Percentiles rank a stretch among this genome's conserved stretches.
Evolutionary conservation across 306 rosid species (phyloP).

Genomic region (Spatholobus suberectus): DNA sequence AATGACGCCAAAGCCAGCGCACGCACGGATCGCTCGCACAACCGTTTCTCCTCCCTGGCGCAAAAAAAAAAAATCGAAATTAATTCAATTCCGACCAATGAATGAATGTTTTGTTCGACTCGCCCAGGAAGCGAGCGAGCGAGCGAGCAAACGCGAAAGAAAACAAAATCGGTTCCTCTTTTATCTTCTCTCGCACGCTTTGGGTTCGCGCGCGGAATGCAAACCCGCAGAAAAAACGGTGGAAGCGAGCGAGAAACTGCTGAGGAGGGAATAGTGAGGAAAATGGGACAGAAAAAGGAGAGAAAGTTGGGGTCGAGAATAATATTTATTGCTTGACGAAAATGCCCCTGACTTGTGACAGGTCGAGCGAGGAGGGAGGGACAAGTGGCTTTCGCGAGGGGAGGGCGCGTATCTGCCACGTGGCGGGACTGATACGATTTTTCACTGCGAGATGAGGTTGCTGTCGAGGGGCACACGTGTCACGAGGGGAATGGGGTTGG

Average conservation of each 20-base stretch:
- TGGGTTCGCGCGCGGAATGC: too few species aligned
- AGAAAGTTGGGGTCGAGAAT: not conserved
- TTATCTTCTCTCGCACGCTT: too few species aligned
- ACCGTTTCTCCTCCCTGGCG: not conserved
- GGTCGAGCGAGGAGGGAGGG: slow-evolving; percentile 39
- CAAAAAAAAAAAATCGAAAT: not conserved
- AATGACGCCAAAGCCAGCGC: slow-evolving; percentile 30
- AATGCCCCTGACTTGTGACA: slow-evolving; percentile 58
- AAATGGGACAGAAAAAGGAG: too few species aligned
- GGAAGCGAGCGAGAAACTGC: too few species aligned
- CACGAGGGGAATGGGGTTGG: not conserved
- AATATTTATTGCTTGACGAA: slow-evolving; percentile 39
- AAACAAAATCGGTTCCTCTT: too few species aligned
- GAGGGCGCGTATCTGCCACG: slow-evolving; percentile 51
- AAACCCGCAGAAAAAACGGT: too few species aligned
- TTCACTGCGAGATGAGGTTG: slow-evolving; percentile 43
- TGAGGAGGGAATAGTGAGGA: too few species aligned
- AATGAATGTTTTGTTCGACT: too few species aligned
- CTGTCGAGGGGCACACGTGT: slow-evolving; percentile 60
- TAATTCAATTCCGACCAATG: too few species aligned
- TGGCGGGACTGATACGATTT: slow-evolving; percentile 51
- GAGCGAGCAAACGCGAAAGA: too few species aligned
- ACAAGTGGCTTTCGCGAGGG: slow-evolving; percentile 55
- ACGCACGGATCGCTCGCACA: slow-evolving; percentile 39
- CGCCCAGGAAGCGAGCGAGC: too few species aligned